A percentile compares a stretch with the other conserved stretches of the same genome.
Conservation (phyloP, 306 rosid species). For the Pyrus pyrifolia region DNA sequence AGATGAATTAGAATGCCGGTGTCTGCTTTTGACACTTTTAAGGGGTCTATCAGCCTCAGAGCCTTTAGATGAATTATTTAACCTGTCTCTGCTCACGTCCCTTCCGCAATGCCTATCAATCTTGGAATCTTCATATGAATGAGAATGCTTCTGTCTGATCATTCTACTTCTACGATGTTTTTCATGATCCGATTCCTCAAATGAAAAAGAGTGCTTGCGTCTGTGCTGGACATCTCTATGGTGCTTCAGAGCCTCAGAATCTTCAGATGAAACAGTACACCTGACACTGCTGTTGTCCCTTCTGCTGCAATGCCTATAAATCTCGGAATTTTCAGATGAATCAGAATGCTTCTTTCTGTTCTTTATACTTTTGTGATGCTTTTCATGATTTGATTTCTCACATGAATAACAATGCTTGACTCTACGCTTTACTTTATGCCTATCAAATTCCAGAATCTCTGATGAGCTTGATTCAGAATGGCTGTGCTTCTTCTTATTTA, state of each 20-base stretch:
- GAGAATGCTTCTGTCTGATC: constrained; percentile 4
- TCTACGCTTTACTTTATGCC: constrained; percentile 28
- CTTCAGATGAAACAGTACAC: constrained; percentile 17
- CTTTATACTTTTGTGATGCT: constrained; percentile 18
- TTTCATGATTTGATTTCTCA: constrained; percentile 16
- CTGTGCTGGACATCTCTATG: constrained; percentile 1
- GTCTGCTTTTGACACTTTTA: constrained; percentile 27
- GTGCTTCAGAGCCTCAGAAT: constrained; percentile 22
- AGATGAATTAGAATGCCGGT: constrained; percentile 14
- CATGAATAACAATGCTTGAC: constrained; percentile 19
- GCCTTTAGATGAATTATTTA: constrained; percentile 33
- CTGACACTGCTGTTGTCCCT: constrained; percentile 19
- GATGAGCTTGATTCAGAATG: constrained; percentile 41
- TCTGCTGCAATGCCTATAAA: constrained; percentile 8
- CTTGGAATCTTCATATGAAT: constrained; percentile 9
- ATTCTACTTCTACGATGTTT: constrained; percentile 19
- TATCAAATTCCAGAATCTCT: constrained; percentile 38
- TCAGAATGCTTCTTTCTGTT: constrained; percentile 1
- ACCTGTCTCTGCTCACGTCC: constrained; percentile 14
- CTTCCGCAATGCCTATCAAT: constrained; percentile 14
- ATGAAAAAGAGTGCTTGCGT: constrained; percentile 21
- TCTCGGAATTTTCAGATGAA: constrained; percentile 11
- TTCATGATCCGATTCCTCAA: constrained; percentile 16
- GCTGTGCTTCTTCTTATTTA: constrained; percentile 38
- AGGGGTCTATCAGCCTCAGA: constrained; percentile 32